phyloP scores from a whole-genome alignment of 441 rosid genomes.

The Adansonia grandidieri region DNA sequence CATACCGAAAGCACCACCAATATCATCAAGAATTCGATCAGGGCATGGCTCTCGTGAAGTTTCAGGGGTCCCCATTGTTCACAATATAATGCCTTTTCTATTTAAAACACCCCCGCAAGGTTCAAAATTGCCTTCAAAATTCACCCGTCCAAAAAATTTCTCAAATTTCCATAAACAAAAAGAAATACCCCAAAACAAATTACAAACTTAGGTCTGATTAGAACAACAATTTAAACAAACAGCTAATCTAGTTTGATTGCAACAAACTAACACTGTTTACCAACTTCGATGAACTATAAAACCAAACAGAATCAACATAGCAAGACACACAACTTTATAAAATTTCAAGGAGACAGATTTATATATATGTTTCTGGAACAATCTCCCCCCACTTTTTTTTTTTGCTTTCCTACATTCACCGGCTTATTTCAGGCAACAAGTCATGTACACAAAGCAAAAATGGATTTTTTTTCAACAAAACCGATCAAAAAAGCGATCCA shows the following conservation, averaged over 20 bases:
- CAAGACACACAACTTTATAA: not conserved
- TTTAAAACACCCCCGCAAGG: not conserved
- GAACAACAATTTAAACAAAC: not conserved
- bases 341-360: not conserved
- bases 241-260: not conserved
- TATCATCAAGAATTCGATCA: slow-evolving; percentile 72
- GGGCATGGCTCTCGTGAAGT: slow-evolving; percentile 79
- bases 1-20: slow-evolving; percentile 82
- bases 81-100: not conserved
- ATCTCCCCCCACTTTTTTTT: not conserved
- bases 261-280: not conserved
- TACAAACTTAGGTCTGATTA: not conserved
- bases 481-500: not conserved
- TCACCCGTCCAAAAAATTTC: not conserved
- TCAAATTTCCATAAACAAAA: not conserved
- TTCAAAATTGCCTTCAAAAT: no score
- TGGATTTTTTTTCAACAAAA: not conserved
- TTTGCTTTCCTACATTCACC: not conserved
- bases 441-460: not conserved
- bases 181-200: not conserved
- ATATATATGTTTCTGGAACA: not conserved
- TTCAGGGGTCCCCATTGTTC: slow-evolving; percentile 68
- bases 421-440: not conserved
- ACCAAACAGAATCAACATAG: not conserved
- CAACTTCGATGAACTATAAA: not conserved